These are phyloP conservation scores for Argentina anserina DNA, from an alignment of 306 rosid species.

Conservation along the genomic window DNA sequence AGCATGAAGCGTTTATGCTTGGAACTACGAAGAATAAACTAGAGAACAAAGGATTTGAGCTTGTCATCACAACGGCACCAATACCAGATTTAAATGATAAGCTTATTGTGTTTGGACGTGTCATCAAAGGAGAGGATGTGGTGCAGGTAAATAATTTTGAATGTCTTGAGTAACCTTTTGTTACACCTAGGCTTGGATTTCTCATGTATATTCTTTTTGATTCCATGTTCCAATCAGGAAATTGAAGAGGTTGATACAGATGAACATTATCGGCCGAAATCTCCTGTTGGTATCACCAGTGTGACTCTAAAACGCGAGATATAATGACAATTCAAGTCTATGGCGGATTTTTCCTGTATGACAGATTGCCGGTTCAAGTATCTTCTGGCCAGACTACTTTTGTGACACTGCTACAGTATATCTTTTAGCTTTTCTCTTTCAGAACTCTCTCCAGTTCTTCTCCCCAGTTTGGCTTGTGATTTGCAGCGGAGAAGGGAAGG, in stretches of 20 bases:
- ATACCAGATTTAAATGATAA: conserved; percentile 89
- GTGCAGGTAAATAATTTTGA: conserved; percentile 65
- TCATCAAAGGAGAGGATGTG: conserved; percentile 89
- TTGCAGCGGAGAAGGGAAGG: conserved; percentile 17
- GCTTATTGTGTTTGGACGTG: conserved; percentile 81
- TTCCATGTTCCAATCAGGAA: conserved; percentile 35
- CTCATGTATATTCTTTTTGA: conserved; percentile 2
- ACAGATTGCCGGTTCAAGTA: neutral
- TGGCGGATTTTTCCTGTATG: conserved; percentile 16
- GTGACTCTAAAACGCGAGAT: conserved; percentile 57
- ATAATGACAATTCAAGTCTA: conserved; percentile 30
- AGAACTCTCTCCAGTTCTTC: neutral
- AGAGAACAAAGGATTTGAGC: conserved; percentile 65
- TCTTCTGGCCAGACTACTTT: conserved; percentile 6
- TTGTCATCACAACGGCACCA: conserved; percentile 95
- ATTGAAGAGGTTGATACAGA: conserved; percentile 98
- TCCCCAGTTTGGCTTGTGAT: conserved; percentile 22
- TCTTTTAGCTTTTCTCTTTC: neutral
- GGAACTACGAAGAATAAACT: conserved; percentile 84
- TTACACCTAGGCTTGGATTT: neutral
- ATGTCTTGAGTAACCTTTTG: neutral
- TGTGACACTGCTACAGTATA: conserved; percentile 4
- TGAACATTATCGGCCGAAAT: conserved; percentile 79
- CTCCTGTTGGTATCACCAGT: conserved; percentile 58
- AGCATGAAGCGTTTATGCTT: conserved; percentile 91